Conservation (phyloP, 2,329 filamentous ascomycete genomes). For the Stagonosporopsis cucurbitacearum region DNA sequence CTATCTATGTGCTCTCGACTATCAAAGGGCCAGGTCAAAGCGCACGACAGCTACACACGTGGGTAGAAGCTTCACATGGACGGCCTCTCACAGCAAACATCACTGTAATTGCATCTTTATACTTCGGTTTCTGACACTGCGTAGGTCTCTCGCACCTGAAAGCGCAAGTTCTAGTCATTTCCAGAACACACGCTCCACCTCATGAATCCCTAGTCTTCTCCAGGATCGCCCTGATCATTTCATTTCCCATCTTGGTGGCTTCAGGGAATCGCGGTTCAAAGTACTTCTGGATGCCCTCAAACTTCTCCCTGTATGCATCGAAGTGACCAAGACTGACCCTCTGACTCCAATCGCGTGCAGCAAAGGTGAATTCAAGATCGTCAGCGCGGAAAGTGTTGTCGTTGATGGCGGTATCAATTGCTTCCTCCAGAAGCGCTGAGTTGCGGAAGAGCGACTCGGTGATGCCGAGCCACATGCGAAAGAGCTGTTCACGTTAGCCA, state of each 20-base stretch:
- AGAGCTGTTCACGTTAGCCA: slow-evolving; percentile 59
- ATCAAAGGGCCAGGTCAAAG: too few relatives aligned
- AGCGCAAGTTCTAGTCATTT: too few relatives aligned
- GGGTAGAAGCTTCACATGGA: too few relatives aligned
- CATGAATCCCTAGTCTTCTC: slow-evolving; percentile 66
- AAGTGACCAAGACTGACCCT: slow-evolving; percentile 92
- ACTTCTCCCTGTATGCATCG: slow-evolving; percentile 89
- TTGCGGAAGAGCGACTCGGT: slow-evolving; percentile 95
- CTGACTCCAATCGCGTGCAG: slow-evolving; percentile 93
- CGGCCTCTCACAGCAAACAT: too few relatives aligned
- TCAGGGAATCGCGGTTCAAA: slow-evolving; percentile 90
- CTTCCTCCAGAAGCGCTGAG: slow-evolving; percentile 78
- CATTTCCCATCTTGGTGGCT: slow-evolving; percentile 85
- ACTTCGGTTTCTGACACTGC: not conserved
- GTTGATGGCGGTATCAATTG: slow-evolving; percentile 82
- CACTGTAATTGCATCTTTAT: too few relatives aligned
- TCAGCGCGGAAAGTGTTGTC: slow-evolving; percentile 94
- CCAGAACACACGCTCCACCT: too few relatives aligned
- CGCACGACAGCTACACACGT: too few relatives aligned
- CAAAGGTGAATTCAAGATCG: slow-evolving; percentile 97
- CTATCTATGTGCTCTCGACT: too few relatives aligned
- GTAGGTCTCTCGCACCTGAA: not conserved
- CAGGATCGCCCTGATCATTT: slow-evolving; percentile 96
- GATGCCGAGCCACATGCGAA: slow-evolving; percentile 96
- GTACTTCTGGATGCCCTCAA: slow-evolving; percentile 87